phyloP scores from a whole-genome alignment of 805 yeast species.

The Grigorovia humatica region DNA sequence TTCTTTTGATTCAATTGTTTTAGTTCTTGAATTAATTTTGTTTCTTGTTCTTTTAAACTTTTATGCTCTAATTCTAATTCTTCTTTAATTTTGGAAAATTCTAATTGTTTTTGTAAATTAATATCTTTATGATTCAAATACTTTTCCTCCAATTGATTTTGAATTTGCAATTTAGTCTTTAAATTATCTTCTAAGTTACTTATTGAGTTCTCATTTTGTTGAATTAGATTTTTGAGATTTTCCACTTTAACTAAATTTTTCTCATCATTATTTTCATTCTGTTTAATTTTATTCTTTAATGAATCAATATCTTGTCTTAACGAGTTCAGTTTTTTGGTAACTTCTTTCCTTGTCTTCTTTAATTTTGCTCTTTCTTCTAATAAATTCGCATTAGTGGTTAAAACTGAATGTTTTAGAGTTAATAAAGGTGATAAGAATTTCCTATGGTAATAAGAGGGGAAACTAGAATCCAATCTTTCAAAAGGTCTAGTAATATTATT shows the following conservation, averaged over 20 bases:
- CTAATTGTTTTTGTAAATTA: conserved; percentile 28
- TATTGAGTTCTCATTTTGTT: conserved; percentile 30
- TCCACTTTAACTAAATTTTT: conserved; percentile 43
- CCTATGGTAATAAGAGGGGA: conserved; percentile 28
- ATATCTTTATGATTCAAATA: conserved; percentile 29
- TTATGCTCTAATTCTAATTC: conserved; percentile 9
- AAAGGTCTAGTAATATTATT: conserved; percentile 6
- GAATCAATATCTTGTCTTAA: conserved; percentile 48
- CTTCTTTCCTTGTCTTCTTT: conserved; percentile 48
- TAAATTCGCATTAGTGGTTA: conserved; percentile 51
- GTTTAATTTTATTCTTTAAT: conserved; percentile 37
- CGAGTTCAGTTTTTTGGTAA: conserved; percentile 41
- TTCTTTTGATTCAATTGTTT: conserved; percentile 14
- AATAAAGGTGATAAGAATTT: conserved; percentile 47
- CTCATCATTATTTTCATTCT: conserved; percentile 45
- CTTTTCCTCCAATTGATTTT: conserved; percentile 26
- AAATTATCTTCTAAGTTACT: conserved; percentile 15
- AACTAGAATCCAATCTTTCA: conserved; percentile 23
- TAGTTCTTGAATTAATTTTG: conserved; percentile 15
- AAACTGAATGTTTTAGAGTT: conserved; percentile 54
- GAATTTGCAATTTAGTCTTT: conserved; percentile 8
- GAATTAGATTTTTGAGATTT: conserved; percentile 35
- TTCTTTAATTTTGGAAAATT: conserved; percentile 19
- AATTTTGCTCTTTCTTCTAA: conserved; percentile 47
- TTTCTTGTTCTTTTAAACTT: conserved; percentile 1